Conservation (phyloP, 192 early-diverging fungal species). For the Spizellomyces sp. region DNA sequence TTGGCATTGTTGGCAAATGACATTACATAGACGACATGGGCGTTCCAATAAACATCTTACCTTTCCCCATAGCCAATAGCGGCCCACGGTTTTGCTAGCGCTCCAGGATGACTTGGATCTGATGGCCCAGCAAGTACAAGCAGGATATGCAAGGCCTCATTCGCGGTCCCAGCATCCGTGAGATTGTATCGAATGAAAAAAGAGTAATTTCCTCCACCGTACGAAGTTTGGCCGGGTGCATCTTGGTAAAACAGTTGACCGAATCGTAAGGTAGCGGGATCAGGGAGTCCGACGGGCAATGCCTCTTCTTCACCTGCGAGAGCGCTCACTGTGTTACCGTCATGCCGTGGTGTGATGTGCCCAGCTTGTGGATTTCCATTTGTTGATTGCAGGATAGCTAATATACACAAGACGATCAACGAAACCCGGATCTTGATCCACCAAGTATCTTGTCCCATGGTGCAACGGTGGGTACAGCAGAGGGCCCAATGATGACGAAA, state of each 20-base stretch:
- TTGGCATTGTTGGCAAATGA: not conserved
- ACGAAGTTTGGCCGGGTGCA: not conserved
- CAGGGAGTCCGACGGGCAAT: not conserved
- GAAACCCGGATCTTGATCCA: too few relatives aligned
- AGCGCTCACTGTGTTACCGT: not conserved
- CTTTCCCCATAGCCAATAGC: not conserved
- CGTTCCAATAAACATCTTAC: not conserved
- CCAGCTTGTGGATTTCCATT: too few relatives aligned
- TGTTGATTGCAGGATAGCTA: too few relatives aligned
- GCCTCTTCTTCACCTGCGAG: not conserved
- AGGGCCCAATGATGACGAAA: too few relatives aligned
- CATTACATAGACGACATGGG: not conserved
- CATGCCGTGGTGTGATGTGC: too few relatives aligned
- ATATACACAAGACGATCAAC: too few relatives aligned
- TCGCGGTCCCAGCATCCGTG: constrained; percentile 17
- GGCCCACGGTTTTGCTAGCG: not conserved
- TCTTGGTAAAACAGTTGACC: not conserved
- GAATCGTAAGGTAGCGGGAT: not conserved
- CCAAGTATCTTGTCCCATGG: too few relatives aligned
- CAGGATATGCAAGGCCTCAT: constrained; percentile 28
- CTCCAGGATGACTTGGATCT: not conserved
- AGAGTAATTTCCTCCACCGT: not conserved
- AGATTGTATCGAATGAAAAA: not conserved
- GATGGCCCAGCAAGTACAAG: not conserved
- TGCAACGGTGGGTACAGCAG: too few relatives aligned